These are phyloP conservation scores for Pichia cabralensis DNA, from an alignment of 805 yeast genomes.

Conservation along the genomic window DNA sequence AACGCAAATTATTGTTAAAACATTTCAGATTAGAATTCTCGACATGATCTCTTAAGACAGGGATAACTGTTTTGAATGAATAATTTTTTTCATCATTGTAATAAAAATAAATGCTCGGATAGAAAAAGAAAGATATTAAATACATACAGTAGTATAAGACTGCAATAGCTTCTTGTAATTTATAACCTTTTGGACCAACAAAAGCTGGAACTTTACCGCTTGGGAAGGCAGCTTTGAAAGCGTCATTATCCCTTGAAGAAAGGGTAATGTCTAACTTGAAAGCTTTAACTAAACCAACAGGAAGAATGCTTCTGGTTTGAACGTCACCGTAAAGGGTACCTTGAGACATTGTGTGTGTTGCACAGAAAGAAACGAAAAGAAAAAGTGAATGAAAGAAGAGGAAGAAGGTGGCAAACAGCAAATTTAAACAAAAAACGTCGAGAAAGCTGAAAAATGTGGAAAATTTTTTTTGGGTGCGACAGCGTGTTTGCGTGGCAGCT, in stretches of 20 bases:
- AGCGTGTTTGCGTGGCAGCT: too few relatives aligned
- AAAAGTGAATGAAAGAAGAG: background rate
- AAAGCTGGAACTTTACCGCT: slow-evolving; percentile 58
- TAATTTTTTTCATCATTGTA: slow-evolving; percentile 48
- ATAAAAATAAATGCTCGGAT: slow-evolving; percentile 6
- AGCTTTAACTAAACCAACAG: slow-evolving; percentile 40
- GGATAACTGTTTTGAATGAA: slow-evolving; percentile 63
- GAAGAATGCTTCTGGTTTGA: slow-evolving; percentile 25
- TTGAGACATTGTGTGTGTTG: slow-evolving; percentile 20
- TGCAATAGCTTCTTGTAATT: slow-evolving; percentile 62
- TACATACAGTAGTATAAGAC: slow-evolving; percentile 40
- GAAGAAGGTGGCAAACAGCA: too few relatives aligned
- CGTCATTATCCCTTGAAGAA: slow-evolving; percentile 17
- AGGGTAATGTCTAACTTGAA: slow-evolving; percentile 46
- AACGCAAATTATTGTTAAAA: too few relatives aligned
- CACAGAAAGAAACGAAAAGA: background rate
- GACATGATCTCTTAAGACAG: slow-evolving; percentile 77
- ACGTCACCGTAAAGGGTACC: slow-evolving; percentile 27
- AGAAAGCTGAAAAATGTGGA: too few relatives aligned
- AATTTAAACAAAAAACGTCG: too few relatives aligned
- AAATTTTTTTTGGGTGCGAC: too few relatives aligned
- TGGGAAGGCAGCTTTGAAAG: slow-evolving; percentile 49
- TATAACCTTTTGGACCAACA: slow-evolving; percentile 61
- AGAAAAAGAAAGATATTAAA: background rate
- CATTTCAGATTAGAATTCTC: slow-evolving; percentile 48